A percentile compares a stretch with the other conserved stretches of the same genome.
phyloP scores from a whole-genome alignment of 331 rosid species.

The Saraca asoca region DNA sequence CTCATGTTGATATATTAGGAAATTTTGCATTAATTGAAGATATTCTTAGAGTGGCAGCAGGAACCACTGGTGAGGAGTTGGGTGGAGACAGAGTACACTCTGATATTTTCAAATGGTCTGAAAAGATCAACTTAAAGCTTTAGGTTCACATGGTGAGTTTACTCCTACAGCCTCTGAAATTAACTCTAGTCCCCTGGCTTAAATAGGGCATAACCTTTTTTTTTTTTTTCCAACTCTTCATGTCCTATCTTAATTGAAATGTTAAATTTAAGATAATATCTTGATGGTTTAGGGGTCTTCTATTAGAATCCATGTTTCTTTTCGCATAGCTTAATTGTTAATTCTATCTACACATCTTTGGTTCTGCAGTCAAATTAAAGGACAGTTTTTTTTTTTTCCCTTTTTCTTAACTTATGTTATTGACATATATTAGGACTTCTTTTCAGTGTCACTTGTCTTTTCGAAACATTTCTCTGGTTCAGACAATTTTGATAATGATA shows the following conservation, averaged over 20 bases:
- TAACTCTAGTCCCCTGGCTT: background rate
- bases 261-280: background rate
- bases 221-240: background rate
- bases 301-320: background rate
- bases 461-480: background rate
- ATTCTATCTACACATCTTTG: slow-evolving; percentile 20
- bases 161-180: slow-evolving; percentile 10
- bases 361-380: background rate
- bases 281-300: slow-evolving; percentile 19
- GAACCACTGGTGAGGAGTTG: slow-evolving; percentile 71
- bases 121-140: slow-evolving; percentile 59
- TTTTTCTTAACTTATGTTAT: slow-evolving; percentile 4
- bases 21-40: slow-evolving; percentile 87
- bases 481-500: too few species aligned
- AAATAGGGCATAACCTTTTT: background rate
- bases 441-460: slow-evolving; percentile 4
- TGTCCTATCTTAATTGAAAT: slow-evolving; percentile 15
- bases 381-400: too few species aligned
- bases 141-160: slow-evolving; percentile 48
- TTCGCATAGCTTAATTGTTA: slow-evolving; percentile 12
- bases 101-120: slow-evolving; percentile 79
- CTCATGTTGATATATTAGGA: slow-evolving; percentile 93
- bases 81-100: slow-evolving; percentile 82
- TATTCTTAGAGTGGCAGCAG: slow-evolving; percentile 79
- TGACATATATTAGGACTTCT: background rate